Conservation (phyloP, 495 filamentous ascomycete genomes). For the Friedmanniomyces simplex region DNA sequence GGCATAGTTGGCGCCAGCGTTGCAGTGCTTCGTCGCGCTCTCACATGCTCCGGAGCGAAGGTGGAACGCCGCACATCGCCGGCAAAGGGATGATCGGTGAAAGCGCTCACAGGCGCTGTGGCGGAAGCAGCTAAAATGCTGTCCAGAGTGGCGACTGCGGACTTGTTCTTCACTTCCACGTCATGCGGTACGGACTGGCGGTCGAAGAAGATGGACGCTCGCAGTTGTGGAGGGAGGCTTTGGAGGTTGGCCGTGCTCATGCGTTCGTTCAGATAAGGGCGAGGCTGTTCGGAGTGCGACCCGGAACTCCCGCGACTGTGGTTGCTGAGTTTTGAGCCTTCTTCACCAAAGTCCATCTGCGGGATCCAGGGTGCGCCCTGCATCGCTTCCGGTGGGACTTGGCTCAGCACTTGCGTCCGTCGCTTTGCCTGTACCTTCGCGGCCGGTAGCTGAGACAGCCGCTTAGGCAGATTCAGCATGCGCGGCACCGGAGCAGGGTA, state of each 20-base stretch:
- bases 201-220: constrained; percentile 81
- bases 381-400: constrained; percentile 34
- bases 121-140: constrained; percentile 93
- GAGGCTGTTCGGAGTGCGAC: neutral
- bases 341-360: constrained; percentile 29
- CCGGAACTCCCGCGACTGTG: neutral
- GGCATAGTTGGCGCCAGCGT: neutral
- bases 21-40: constrained; percentile 7
- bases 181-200: constrained; percentile 45
- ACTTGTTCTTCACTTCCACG: constrained; percentile 63
- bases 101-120: constrained; percentile 81
- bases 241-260: constrained; percentile 11
- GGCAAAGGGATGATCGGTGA: constrained; percentile 83
- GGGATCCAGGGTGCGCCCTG: constrained; percentile 43
- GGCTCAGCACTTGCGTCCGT: constrained; percentile 41
- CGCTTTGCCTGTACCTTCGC: constrained; percentile 54
- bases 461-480: constrained; percentile 84
- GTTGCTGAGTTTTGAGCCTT: neutral
- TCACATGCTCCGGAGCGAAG: constrained; percentile 16
- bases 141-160: constrained; percentile 80
- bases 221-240: constrained; percentile 68
- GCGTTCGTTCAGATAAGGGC: constrained; percentile 8
- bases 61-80: constrained; percentile 38
- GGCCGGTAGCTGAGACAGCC: constrained; percentile 64
- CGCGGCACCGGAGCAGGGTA: constrained; percentile 92